Evolutionary conservation across 306 rosid genomes (phyloP).

Genomic region (Gynostemma pentaphyllum): DNA sequence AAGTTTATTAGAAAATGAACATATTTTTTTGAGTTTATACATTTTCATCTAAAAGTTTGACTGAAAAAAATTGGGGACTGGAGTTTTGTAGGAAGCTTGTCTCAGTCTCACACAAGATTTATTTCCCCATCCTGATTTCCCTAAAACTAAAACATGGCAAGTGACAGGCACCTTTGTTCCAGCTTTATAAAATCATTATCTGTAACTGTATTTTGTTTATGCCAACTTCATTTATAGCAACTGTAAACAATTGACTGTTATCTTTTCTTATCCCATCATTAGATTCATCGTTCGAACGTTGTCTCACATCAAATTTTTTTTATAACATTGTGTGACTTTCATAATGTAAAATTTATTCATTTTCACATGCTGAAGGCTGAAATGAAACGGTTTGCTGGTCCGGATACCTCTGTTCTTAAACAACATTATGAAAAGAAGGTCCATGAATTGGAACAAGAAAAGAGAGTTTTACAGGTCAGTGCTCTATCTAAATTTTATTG

Average conservation of each 20-base stretch:
- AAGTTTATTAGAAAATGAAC: not conserved
- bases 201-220: not conserved
- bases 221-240: not conserved
- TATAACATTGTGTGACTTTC: not conserved
- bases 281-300: not conserved
- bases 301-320: not conserved
- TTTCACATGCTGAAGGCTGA: constrained; percentile 51
- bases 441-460: constrained; percentile 76
- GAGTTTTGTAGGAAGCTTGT: not conserved
- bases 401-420: constrained; percentile 59
- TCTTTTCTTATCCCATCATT: not conserved
- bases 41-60: too few relatives aligned
- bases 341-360: not conserved
- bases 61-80: not conserved
- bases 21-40: not conserved
- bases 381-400: constrained; percentile 60
- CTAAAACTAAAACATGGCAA: not conserved
- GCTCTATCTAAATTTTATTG: constrained; percentile 10
- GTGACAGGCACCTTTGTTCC: not conserved
- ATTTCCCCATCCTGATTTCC: not conserved
- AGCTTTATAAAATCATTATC: not conserved
- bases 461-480: constrained; percentile 69
- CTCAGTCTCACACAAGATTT: not conserved
- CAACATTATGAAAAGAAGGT: constrained; percentile 91
- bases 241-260: not conserved